Evolutionary conservation across 495 filamentous ascomycete species (phyloP), one percentile per base, ranked within the genome.

Genomic region (Penicillium canariense): DNA sequence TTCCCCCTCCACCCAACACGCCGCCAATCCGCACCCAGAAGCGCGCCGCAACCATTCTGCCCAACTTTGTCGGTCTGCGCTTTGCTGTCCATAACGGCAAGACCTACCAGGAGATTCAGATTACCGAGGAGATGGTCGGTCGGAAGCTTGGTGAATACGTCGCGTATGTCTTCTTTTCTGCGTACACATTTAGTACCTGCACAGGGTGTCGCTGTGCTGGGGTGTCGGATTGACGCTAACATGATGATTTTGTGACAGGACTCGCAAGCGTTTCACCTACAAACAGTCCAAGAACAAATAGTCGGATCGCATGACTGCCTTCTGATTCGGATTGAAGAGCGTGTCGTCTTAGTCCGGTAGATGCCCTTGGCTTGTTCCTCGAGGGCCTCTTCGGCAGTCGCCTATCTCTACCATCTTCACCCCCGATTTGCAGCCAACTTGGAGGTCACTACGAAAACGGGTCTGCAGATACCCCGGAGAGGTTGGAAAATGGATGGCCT

Each of bases 41-140:
- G 28, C 88, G 94, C 58, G 79, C 83, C 49, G 94, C 94, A 36
- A 97, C 94, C 38, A 97, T 98, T 64, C 82, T 97, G 20, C 94
- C 94, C 34, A 95, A 90, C 69, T 97, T 97, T 71, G 91, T 98
- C 25, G 95, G 94, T 6, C 76, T 96, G 60, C 87, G 84, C 64
- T 98, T 97, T 73, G 88, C 93, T 65, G 83, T 98, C 18, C 88
- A 98, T 67, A 97, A 97, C 70, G 94, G 94, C 59, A 97, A 96
- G 81, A 83, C 80, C 1, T 98, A 98, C 67, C 69, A 88, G 55
- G 95, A 97, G 68, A 77, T 97, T 27, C 77, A 78, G 42, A 87
- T 98, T 54, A 96, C 91, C 35, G 93, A 97, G 72, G 90, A 97
- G 67, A 97, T 98, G 95, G 95, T 98, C 14, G 94, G 95, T 36